These are phyloP conservation scores for Jackrogersella multiformis DNA, from an alignment of 495 filamentous ascomycete genomes.

Conservation along the genomic window DNA sequence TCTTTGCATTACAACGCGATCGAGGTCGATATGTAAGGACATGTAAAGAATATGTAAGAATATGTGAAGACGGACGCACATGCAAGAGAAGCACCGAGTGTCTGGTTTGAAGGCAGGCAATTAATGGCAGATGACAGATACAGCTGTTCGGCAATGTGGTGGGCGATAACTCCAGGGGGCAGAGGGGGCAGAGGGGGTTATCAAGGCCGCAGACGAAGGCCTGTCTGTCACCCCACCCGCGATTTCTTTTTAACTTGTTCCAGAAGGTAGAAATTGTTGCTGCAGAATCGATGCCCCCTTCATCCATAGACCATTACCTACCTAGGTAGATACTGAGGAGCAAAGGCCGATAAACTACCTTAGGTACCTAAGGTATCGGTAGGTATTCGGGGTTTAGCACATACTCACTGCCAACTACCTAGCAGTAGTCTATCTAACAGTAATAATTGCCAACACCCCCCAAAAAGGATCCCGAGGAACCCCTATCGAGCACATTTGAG, in stretches of 20 bases:
- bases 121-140: slow-evolving; percentile 40
- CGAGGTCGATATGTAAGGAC: not conserved
- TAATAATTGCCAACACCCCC: too few species aligned
- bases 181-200: slow-evolving; percentile 12
- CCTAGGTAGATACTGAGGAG: slow-evolving; percentile 15
- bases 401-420: too few species aligned
- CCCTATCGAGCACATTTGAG: slow-evolving; percentile 19
- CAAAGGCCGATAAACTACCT: slow-evolving; percentile 17
- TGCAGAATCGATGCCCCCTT: slow-evolving; percentile 30
- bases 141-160: slow-evolving; percentile 36
- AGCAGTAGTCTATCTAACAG: not conserved
- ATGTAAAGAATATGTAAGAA: not conserved
- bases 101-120: slow-evolving; percentile 23
- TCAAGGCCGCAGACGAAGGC: slow-evolving; percentile 7
- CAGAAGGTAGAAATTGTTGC: slow-evolving; percentile 37
- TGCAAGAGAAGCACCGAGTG: slow-evolving; percentile 38
- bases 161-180: not conserved
- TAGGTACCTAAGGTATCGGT: too few species aligned
- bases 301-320: slow-evolving; percentile 3
- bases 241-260: slow-evolving; percentile 39
- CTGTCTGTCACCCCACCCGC: slow-evolving; percentile 33
- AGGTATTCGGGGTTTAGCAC: not conserved
- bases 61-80: slow-evolving; percentile 34
- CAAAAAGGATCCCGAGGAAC: slow-evolving; percentile 23
- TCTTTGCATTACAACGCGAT: slow-evolving; percentile 25